Conservation (phyloP, 768 basidiomycete species). For the Podaxis sp. region DNA sequence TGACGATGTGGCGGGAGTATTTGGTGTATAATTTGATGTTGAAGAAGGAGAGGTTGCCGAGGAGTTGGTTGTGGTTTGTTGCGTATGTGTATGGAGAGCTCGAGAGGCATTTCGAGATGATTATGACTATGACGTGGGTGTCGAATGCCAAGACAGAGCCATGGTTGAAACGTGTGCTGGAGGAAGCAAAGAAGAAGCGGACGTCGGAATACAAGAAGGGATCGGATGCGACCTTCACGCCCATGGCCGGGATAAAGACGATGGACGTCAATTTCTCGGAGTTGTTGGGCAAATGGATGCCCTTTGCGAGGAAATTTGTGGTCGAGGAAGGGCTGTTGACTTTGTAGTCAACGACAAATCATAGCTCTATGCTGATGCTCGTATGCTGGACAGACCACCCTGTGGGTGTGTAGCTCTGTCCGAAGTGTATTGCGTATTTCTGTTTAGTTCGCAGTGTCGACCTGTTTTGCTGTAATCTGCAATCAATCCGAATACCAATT, state of each 20-base stretch:
- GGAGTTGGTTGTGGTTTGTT: conserved; percentile 11
- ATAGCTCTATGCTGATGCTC: too few species aligned
- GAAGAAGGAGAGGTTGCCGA: conserved; percentile 10
- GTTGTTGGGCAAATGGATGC: conserved; percentile 12
- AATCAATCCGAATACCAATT: not conserved
- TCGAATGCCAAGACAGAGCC: conserved; percentile 9
- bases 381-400: not conserved
- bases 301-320: conserved; percentile 9
- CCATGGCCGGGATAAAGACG: conserved; percentile 5
- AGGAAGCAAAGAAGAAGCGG: conserved; percentile 5
- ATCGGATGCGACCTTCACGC: not conserved
- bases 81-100: conserved; percentile 11
- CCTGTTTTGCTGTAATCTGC: not conserved
- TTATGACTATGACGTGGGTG: conserved; percentile 9
- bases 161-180: conserved; percentile 6
- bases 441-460: not conserved
- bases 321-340: not conserved
- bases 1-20: conserved; percentile 10
- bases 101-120: conserved; percentile 11
- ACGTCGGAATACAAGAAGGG: conserved; percentile 7
- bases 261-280: conserved; percentile 11
- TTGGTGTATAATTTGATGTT: conserved; percentile 8
- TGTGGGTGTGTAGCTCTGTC: not conserved
- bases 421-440: not conserved
- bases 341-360: not conserved